Evolutionary conservation across 805 yeast genomes (phyloP).

Genomic region (Suhomyces sp.): DNA sequence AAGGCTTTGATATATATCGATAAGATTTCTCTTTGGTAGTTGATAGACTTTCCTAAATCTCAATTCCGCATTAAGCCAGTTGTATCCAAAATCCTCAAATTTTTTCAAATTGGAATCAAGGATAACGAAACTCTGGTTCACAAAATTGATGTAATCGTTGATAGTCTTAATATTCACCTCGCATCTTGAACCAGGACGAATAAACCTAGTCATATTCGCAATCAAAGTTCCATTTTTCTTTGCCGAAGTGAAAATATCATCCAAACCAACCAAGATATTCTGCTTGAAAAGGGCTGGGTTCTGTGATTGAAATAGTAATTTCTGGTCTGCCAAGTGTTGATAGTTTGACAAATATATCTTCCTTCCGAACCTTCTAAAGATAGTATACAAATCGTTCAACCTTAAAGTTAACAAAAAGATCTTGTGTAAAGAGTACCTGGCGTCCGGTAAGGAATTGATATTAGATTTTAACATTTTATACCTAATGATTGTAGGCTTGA

Average conservation of each 20-base stretch:
- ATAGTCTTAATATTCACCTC: conserved; percentile 36
- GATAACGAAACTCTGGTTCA: conserved; percentile 37
- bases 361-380: conserved; percentile 48
- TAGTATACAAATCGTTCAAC: conserved; percentile 50
- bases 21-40: conserved; percentile 26
- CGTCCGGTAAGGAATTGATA: conserved; percentile 24
- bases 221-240: conserved; percentile 50
- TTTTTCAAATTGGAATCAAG: conserved; percentile 28
- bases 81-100: conserved; percentile 37
- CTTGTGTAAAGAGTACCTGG: conserved; percentile 47
- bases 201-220: conserved; percentile 47
- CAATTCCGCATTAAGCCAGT: conserved; percentile 46
- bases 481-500: conserved; percentile 20
- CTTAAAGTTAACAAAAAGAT: conserved; percentile 45
- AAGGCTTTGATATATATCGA: conserved; percentile 15
- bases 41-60: conserved; percentile 38
- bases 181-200: conserved; percentile 40
- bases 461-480: conserved; percentile 19
- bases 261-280: conserved; percentile 27
- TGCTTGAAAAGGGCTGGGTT: conserved; percentile 31
- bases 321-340: conserved; percentile 43
- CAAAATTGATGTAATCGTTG: conserved; percentile 41
- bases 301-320: conserved; percentile 28
- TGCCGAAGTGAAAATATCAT: conserved; percentile 41
- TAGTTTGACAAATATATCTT: conserved; percentile 46